Evolutionary conservation across 352 stramenopile species (phyloP), one percentile per base, ranked within the genome.

Genomic region (Phytophthora sp.): DNA sequence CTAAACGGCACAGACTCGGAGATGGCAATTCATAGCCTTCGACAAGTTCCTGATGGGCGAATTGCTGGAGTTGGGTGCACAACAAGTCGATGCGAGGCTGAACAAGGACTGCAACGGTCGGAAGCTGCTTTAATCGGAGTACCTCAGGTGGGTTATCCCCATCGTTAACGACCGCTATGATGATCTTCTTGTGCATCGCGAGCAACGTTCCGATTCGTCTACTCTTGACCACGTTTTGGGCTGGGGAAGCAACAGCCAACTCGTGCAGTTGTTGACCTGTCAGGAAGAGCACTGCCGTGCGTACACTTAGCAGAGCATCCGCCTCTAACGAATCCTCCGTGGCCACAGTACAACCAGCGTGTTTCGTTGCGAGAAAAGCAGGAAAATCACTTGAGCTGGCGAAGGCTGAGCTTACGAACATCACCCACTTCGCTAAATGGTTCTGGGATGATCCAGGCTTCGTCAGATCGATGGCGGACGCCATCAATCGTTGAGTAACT

Each of bases 121-220:
- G 61, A 24, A 71, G 58, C 16, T 79, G 63, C 8, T 44, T 62
- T 11, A 88, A 55, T n/a, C 54, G 60, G 8, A 44, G 36, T 8
- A 79, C 24, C 26, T 66, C 55, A 16, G 62, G 30, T 20, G 38
- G 41, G 23, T 71, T 57, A 1, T 1, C 18, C 18, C 67, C 66
- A 15, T 69, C 35, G 12, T 75, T 46, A 20, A 72, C 45, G 20
- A 90, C 53, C 13, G 71, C 70, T 3, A 92, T 24, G 11, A 90
- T 18, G 20, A 92, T 55, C 29, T 70, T 77, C 66, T 90, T 89
- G 65, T 86, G 86, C 33, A 92, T 77, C 2, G 47, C 41, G 8
- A 75, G 20, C 1, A 84, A 51, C 15, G 31, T 65, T 15, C 60
- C 60, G 24, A 86, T 49, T n/a, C 63, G 73, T n/a, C 67, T 67